phyloP scores from a whole-genome alignment of 345 rosid species.

The Brassica juncea region DNA sequence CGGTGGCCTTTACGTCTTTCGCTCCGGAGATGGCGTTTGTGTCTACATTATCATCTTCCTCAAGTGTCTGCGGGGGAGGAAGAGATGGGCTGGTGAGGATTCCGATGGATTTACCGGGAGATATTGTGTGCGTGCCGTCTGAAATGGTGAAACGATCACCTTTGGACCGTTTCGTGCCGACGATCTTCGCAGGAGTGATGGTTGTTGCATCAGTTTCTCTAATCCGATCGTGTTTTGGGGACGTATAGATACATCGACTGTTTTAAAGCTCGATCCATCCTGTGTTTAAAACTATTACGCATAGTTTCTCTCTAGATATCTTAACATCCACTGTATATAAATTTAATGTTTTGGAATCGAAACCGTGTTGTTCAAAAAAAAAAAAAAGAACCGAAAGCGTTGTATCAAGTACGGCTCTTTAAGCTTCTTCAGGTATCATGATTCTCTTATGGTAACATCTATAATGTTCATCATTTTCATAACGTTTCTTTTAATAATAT shows the following conservation, averaged over 20 bases:
- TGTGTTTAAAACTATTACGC: neutral
- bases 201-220: slow-evolving; percentile 15
- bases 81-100: slow-evolving; percentile 19
- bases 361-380: too few species aligned
- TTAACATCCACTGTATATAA: neutral
- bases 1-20: slow-evolving; percentile 29
- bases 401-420: neutral
- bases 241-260: neutral
- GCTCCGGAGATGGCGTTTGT: slow-evolving; percentile 35
- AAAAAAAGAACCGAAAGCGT: too few species aligned
- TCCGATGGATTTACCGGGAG: slow-evolving; percentile 34
- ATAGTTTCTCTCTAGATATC: neutral
- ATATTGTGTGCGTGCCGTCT: slow-evolving; percentile 26
- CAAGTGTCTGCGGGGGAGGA: neutral
- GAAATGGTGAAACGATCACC: slow-evolving; percentile 18
- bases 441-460: neutral
- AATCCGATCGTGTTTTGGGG: slow-evolving; percentile 14
- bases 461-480: too few species aligned
- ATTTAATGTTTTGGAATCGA: too few species aligned
- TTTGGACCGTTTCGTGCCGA: slow-evolving; percentile 10
- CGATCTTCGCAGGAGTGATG: slow-evolving; percentile 32
- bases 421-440: neutral
- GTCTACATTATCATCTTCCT: slow-evolving; percentile 17
- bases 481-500: too few species aligned
- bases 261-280: neutral